Evolutionary conservation across 2,329 filamentous ascomycete genomes (phyloP).

Genomic region (Paraphoma sp.): DNA sequence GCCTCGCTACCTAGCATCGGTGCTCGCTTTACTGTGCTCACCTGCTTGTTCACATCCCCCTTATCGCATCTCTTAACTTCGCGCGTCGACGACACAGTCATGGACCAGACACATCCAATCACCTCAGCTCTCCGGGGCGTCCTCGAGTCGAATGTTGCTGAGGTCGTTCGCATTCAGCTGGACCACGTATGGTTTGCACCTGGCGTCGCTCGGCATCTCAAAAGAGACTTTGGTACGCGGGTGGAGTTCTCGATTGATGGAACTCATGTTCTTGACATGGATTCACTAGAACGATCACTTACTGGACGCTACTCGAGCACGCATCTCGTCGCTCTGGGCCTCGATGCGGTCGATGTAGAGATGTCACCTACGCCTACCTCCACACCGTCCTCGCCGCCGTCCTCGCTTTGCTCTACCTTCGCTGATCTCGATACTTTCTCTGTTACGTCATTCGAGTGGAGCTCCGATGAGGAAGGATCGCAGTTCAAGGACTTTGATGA

Average conservation of each 20-base stretch:
- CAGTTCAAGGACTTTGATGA: background rate
- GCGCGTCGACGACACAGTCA: conserved; percentile 23
- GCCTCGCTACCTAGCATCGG: conserved; percentile 12
- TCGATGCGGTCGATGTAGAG: conserved; percentile 8
- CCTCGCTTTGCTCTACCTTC: conserved; percentile 14
- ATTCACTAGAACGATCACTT: conserved; percentile 3
- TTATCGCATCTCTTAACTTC: conserved; percentile 18
- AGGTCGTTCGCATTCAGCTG: conserved; percentile 11
- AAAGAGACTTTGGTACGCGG: conserved; percentile 3
- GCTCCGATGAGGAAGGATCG: conserved; percentile 1
- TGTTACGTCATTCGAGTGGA: conserved; percentile 8
- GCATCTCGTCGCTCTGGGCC: conserved; percentile 13
- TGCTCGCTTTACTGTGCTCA: conserved; percentile 16
- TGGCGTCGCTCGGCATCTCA: conserved; percentile 12
- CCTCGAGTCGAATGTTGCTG: conserved; percentile 11
- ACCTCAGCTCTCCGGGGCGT: conserved; percentile 14
- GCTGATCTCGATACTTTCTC: conserved; percentile 20
- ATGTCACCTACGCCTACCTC: background rate
- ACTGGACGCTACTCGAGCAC: conserved; percentile 10
- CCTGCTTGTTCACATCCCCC: conserved; percentile 13
- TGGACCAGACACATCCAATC: conserved; percentile 20
- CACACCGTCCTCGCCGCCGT: conserved; percentile 9
- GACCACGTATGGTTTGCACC: conserved; percentile 19
- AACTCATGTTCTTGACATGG: background rate
- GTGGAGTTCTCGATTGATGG: conserved; percentile 8